Conservation (phyloP, 179 eudicot genomes). For the Carnegiea gigantea region DNA sequence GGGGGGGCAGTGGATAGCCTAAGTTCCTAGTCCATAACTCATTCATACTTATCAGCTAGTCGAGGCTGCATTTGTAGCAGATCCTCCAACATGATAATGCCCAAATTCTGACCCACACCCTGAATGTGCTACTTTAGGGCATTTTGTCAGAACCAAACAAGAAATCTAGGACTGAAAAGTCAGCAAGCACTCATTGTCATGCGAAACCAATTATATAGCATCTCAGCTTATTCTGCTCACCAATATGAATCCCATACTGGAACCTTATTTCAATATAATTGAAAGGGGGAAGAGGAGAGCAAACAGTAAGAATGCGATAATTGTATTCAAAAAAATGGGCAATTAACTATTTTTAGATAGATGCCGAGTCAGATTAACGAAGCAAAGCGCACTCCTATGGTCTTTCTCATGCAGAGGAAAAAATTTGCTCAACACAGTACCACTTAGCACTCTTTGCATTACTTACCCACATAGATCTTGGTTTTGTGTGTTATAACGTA, state of each 20-base stretch:
- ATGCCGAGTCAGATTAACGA: not conserved
- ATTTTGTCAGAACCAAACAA: constrained; percentile 4
- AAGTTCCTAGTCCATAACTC: not conserved
- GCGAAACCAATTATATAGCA: not conserved
- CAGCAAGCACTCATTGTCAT: too few species aligned
- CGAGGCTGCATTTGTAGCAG: constrained; percentile 34
- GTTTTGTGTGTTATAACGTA: too few species aligned
- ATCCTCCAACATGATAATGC: constrained; percentile 33
- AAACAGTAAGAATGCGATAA: not conserved
- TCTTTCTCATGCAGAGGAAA: not conserved
- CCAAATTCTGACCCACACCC: constrained; percentile 40
- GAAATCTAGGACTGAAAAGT: not conserved
- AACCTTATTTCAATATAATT: not conserved
- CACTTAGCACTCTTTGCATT: not conserved
- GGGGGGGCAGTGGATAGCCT: not conserved
- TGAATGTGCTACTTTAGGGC: constrained; percentile 43
- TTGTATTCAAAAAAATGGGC: not conserved
- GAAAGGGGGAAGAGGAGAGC: not conserved
- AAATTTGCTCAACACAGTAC: not conserved
- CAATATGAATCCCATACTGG: not conserved
- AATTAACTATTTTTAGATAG: not conserved
- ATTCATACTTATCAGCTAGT: constrained; percentile 37
- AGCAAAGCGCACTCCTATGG: not conserved
- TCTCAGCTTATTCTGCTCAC: not conserved
- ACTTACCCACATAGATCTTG: not conserved